Evolutionary conservation across 2,329 filamentous ascomycete species (phyloP).

Genomic region (Ophiostoma quercus): DNA sequence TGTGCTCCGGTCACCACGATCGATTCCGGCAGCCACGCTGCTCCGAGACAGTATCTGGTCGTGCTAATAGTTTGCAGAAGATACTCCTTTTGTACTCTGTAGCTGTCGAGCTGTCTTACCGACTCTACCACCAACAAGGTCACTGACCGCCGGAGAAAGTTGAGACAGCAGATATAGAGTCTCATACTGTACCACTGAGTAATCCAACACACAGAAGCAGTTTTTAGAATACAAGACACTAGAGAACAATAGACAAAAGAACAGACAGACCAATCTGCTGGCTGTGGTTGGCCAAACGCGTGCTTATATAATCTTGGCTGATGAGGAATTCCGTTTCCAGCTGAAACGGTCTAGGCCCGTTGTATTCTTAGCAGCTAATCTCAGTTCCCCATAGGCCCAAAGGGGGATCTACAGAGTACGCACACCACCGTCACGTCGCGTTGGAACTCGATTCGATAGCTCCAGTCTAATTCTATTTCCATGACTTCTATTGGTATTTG

Average conservation of each 20-base stretch:
- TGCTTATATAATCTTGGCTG: background rate
- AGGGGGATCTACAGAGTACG: background rate
- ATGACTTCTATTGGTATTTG: background rate
- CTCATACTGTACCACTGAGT: background rate
- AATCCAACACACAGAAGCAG: background rate
- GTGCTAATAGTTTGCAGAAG: too few species aligned
- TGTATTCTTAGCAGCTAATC: background rate
- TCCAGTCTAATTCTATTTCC: background rate
- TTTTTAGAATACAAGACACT: background rate
- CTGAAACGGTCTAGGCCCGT: constrained; percentile 4
- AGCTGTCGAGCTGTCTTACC: too few species aligned
- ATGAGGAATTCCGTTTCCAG: background rate
- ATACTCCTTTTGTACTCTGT: too few species aligned
- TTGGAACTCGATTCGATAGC: background rate
- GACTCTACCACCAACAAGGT: background rate
- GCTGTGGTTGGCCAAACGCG: background rate
- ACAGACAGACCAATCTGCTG: background rate
- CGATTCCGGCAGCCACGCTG: background rate
- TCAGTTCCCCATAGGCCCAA: constrained; percentile 3
- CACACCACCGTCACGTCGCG: background rate
- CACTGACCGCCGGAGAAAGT: background rate
- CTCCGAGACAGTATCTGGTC: background rate
- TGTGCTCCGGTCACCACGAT: background rate
- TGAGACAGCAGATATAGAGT: background rate
- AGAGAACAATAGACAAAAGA: background rate